These are phyloP conservation scores for Drechslerella dactyloides DNA, from an alignment of 2,329 filamentous ascomycete species.

Conservation along the genomic window DNA sequence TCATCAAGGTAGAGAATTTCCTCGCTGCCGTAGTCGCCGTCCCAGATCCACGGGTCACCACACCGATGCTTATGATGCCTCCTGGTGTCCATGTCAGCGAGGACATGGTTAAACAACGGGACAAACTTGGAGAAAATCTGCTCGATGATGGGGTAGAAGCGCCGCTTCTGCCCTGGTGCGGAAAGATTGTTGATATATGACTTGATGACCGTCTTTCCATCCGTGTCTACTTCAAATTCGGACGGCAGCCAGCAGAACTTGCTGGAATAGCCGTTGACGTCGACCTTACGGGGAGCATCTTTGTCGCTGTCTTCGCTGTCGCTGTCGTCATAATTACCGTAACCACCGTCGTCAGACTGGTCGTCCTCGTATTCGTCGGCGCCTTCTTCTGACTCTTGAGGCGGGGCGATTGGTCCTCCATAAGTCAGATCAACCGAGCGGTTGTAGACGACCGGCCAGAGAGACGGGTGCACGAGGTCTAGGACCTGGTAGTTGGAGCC, in stretches of 20 bases:
- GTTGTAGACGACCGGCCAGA: conserved; percentile 68
- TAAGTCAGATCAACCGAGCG: neutral
- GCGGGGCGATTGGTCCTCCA: neutral
- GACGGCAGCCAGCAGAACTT: conserved; percentile 28
- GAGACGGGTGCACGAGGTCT: conserved; percentile 69
- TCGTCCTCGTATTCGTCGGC: conserved; percentile 59
- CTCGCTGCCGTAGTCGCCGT: neutral
- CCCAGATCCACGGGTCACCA: neutral
- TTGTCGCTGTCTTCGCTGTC: neutral
- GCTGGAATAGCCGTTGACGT: neutral
- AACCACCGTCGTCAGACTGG: too few species aligned
- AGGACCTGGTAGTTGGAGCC: conserved; percentile 65
- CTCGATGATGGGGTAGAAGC: conserved; percentile 22
- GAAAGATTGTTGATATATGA: conserved; percentile 35
- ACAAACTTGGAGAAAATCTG: conserved; percentile 30
- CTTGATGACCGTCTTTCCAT: conserved; percentile 23
- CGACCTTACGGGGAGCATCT: neutral
- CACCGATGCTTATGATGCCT: neutral
- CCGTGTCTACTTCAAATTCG: conserved; percentile 12
- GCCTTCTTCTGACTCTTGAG: neutral
- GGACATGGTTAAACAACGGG: conserved; percentile 27
- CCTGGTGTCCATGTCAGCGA: conserved; percentile 8
- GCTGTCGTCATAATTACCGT: too few species aligned
- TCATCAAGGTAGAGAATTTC: neutral
- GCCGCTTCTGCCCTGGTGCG: neutral